A percentile compares a stretch with the other conserved stretches of the same genome.
These are phyloP conservation scores for Cladosporium sp. DNA, from an alignment of 2,329 filamentous ascomycete genomes.

Conservation along the genomic window DNA sequence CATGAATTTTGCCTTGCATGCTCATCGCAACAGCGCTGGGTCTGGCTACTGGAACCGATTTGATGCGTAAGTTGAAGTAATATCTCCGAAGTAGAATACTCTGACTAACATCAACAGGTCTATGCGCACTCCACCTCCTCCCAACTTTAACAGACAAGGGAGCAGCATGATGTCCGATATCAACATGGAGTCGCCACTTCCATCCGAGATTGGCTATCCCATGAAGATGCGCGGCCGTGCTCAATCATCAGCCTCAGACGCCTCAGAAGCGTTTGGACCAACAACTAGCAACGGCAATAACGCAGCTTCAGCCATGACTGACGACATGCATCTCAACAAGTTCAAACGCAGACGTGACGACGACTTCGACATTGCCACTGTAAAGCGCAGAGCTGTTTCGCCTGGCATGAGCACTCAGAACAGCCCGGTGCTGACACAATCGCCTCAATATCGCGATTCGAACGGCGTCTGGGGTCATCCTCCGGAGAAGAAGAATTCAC, in stretches of 20 bases:
- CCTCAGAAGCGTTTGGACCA: constrained; percentile 33
- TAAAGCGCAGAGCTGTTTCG: constrained; percentile 89
- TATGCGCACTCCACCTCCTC: constrained; percentile 61
- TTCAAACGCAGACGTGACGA: constrained; percentile 82
- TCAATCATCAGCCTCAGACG: constrained; percentile 35
- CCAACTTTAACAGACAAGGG: constrained; percentile 57
- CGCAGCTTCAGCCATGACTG: constrained; percentile 28
- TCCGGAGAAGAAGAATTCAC: constrained; percentile 46
- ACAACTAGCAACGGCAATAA: constrained; percentile 19
- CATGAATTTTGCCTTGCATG: constrained; percentile 73
- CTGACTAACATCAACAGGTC: constrained; percentile 33
- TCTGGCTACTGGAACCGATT: constrained; percentile 78
- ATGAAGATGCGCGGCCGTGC: constrained; percentile 34
- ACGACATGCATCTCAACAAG: constrained; percentile 37
- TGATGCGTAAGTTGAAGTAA: constrained; percentile 51
- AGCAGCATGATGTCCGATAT: constrained; percentile 62
- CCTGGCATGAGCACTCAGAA: constrained; percentile 90
- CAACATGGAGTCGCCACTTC: constrained; percentile 66
- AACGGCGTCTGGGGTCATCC: constrained; percentile 69
- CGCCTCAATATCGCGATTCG: constrained; percentile 70
- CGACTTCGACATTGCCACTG: constrained; percentile 81
- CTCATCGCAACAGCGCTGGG: constrained; percentile 69
- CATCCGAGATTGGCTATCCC: constrained; percentile 23
- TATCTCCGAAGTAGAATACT: too few species aligned
- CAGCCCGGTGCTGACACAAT: constrained; percentile 79